Percentiles rank a stretch among this genome's conserved stretches.
phyloP scores from a whole-genome alignment of 2,329 filamentous ascomycete genomes.

The Tolypocladium tropicale region DNA sequence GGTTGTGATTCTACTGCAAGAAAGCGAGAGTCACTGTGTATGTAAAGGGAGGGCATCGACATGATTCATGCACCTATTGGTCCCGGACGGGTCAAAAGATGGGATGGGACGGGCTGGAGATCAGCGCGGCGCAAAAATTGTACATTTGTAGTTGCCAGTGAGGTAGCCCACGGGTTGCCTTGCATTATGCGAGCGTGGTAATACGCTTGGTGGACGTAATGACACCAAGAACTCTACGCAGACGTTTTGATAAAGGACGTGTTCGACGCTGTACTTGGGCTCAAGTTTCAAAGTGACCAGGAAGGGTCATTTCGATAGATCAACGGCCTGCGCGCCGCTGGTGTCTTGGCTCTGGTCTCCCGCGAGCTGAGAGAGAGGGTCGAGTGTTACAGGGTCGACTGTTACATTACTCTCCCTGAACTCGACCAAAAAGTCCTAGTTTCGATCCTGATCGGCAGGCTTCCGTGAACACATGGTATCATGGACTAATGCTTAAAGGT shows the following conservation, averaged over 20 bases:
- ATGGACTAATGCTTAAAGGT: too few relatives aligned
- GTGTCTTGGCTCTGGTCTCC: background rate
- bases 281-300: background rate
- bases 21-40: background rate
- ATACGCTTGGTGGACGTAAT: background rate
- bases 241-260: too few relatives aligned
- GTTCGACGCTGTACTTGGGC: background rate
- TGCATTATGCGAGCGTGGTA: background rate
- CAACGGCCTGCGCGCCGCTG: background rate
- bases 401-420: too few relatives aligned
- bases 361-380: background rate
- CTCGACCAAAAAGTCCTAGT: too few relatives aligned
- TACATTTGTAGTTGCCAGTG: background rate
- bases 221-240: background rate
- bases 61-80: background rate
- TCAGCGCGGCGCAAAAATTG: background rate
- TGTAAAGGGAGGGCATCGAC: background rate
- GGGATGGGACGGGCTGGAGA: background rate
- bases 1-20: background rate
- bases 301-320: background rate
- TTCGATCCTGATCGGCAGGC: too few relatives aligned
- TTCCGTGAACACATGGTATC: too few relatives aligned
- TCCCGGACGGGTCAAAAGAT: background rate
- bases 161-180: background rate
- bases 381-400: too few relatives aligned